These are phyloP conservation scores for Malus sylvestris DNA, from an alignment of 306 rosid species.

Conservation along the genomic window DNA sequence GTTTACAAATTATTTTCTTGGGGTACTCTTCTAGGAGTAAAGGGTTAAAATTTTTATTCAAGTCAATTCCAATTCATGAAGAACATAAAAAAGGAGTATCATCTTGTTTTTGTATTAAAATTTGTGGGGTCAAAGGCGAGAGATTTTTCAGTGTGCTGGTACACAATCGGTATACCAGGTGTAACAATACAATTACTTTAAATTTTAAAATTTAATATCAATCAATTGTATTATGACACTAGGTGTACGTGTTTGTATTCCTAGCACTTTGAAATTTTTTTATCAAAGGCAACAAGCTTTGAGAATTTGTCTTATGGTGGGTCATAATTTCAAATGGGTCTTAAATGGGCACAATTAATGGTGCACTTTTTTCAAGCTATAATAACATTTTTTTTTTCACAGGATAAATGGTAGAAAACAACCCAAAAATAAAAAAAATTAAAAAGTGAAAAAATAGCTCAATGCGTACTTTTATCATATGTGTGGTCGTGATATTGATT, in stretches of 20 bases:
- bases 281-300: background rate
- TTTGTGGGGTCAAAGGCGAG: background rate
- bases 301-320: background rate
- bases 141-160: too few species aligned
- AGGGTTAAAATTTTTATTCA: background rate
- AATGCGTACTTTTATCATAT: background rate
- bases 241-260: too few species aligned
- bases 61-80: background rate
- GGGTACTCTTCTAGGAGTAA: background rate
- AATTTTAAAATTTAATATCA: too few species aligned
- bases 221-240: too few species aligned
- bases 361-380: background rate
- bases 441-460: background rate
- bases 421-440: background rate
- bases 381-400: background rate
- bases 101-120: background rate
- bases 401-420: background rate
- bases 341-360: background rate
- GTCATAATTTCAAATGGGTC: background rate
- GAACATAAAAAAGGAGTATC: background rate
- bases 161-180: accelerated
- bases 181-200: too few species aligned
- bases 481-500: too few species aligned
- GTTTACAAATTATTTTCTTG: background rate
- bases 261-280: too few species aligned